phyloP scores from a whole-genome alignment of 1,139 yeast species.

The Diutina siamensis region DNA sequence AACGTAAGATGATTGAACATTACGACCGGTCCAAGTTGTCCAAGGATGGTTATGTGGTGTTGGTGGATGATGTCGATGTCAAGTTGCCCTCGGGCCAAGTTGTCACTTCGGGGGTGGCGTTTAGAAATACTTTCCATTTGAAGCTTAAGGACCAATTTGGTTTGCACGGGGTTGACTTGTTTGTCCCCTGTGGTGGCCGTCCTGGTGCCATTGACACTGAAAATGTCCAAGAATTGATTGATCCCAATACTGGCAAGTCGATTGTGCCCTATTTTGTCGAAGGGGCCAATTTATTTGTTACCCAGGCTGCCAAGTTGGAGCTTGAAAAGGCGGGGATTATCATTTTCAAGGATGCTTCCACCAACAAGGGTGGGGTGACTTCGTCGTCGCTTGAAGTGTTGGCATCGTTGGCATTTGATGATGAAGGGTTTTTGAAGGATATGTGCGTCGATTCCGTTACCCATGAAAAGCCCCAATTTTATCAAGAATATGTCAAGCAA shows the following conservation, averaged over 20 bases:
- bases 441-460: constrained; percentile 55
- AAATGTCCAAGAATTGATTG: constrained; percentile 65
- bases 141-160: constrained; percentile 56
- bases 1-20: constrained; percentile 63
- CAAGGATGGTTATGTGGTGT: constrained; percentile 64
- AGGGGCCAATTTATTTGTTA: constrained; percentile 92
- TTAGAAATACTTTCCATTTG: constrained; percentile 86
- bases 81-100: constrained; percentile 65
- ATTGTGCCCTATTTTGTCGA: constrained; percentile 85
- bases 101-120: constrained; percentile 78
- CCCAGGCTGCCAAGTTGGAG: constrained; percentile 84
- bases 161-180: constrained; percentile 52
- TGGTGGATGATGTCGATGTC: constrained; percentile 78
- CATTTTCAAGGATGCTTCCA: constrained; percentile 90
- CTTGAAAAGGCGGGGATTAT: constrained; percentile 81
- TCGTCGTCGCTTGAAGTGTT: constrained; percentile 92
- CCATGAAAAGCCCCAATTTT: constrained; percentile 53
- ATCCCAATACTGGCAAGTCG: constrained; percentile 64
- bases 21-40: constrained; percentile 62
- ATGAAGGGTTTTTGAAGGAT: constrained; percentile 59
- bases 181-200: constrained; percentile 98
- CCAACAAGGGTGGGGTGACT: constrained; percentile 98
- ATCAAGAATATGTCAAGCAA: constrained; percentile 68
- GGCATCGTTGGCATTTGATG: constrained; percentile 88
- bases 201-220: constrained; percentile 91